Evolutionary conservation across 2,329 filamentous ascomycete genomes (phyloP).

Genomic region (Peltaster fructicola): DNA sequence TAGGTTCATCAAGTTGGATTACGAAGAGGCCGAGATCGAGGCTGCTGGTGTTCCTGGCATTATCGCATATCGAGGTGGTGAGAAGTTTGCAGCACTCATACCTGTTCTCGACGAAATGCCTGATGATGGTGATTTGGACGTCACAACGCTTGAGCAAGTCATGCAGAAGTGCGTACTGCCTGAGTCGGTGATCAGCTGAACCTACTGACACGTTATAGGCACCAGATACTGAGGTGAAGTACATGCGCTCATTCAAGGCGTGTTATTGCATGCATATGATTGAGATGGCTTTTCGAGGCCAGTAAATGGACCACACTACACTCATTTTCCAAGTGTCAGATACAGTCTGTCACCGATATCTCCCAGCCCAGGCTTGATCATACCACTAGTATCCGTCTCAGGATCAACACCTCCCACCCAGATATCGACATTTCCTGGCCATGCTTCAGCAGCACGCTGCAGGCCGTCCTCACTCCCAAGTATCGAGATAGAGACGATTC

Average conservation of each 20-base stretch:
- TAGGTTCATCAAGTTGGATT: slow-evolving; percentile 82
- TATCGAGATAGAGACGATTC: slow-evolving; percentile 59
- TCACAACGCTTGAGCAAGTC: slow-evolving; percentile 38
- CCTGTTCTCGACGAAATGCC: slow-evolving; percentile 78
- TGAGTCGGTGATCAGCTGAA: too few relatives aligned
- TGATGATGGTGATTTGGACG: slow-evolving; percentile 32
- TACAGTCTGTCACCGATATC: slow-evolving; percentile 85
- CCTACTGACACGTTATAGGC: too few relatives aligned
- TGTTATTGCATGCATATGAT: too few relatives aligned
- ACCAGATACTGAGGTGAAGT: too few relatives aligned
- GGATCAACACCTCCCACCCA: slow-evolving; percentile 70
- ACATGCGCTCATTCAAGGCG: too few relatives aligned
- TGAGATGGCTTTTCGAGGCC: too few relatives aligned
- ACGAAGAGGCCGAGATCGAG: slow-evolving; percentile 87
- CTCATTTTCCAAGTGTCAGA: slow-evolving; percentile 67
- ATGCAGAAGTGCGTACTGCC: slow-evolving; percentile 34
- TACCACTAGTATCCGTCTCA: slow-evolving; percentile 57
- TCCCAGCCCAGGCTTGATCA: slow-evolving; percentile 79
- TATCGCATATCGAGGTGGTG: slow-evolving; percentile 73
- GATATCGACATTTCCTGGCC: slow-evolving; percentile 59
- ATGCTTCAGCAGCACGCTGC: slow-evolving; percentile 51
- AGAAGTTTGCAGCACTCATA: slow-evolving; percentile 78
- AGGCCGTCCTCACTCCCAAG: slow-evolving; percentile 59
- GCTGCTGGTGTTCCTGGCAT: slow-evolving; percentile 73
- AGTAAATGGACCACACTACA: too few relatives aligned